Evolutionary conservation across 768 basidiomycete species (phyloP).

Genomic region (Mycena indigotica): DNA sequence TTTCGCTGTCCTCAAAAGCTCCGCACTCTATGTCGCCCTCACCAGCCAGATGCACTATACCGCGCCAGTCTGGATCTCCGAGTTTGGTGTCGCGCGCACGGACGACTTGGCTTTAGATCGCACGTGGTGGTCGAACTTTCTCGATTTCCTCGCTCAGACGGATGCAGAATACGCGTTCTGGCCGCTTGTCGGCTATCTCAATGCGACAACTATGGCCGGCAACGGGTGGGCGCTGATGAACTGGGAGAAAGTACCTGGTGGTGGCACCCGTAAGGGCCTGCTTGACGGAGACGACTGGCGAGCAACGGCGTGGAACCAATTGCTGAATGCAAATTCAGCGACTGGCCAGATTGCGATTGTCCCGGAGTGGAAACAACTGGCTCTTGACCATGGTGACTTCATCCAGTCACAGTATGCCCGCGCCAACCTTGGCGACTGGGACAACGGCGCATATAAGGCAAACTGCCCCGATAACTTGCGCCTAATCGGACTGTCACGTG

Average conservation of each 20-base stretch:
- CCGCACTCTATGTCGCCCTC: slow-evolving; percentile 18
- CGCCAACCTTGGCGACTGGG: slow-evolving; percentile 15
- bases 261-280: slow-evolving; percentile 7
- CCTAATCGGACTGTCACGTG: slow-evolving; percentile 17
- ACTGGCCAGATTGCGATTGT: slow-evolving; percentile 4
- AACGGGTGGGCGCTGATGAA: slow-evolving; percentile 23
- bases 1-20: slow-evolving; percentile 4
- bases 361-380: slow-evolving; percentile 15
- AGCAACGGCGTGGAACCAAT: slow-evolving; percentile 9
- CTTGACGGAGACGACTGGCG: slow-evolving; percentile 22
- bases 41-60: slow-evolving; percentile 16
- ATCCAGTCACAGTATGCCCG: slow-evolving; percentile 10
- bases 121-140: slow-evolving; percentile 13
- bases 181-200: slow-evolving; percentile 16
- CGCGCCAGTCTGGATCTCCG: slow-evolving; percentile 21
- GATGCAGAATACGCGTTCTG: background rate
- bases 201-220: slow-evolving; percentile 1
- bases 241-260: slow-evolving; percentile 9
- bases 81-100: slow-evolving; percentile 15
- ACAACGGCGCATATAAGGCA: slow-evolving; percentile 19
- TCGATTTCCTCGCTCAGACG: slow-evolving; percentile 15
- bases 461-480: slow-evolving; percentile 20
- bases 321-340: background rate
- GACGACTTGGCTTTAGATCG: background rate
- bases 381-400: slow-evolving; percentile 17